Base-by-base conservation (phyloP, 768 basidiomycete species). In the Boletus tomentosulus region DNA sequence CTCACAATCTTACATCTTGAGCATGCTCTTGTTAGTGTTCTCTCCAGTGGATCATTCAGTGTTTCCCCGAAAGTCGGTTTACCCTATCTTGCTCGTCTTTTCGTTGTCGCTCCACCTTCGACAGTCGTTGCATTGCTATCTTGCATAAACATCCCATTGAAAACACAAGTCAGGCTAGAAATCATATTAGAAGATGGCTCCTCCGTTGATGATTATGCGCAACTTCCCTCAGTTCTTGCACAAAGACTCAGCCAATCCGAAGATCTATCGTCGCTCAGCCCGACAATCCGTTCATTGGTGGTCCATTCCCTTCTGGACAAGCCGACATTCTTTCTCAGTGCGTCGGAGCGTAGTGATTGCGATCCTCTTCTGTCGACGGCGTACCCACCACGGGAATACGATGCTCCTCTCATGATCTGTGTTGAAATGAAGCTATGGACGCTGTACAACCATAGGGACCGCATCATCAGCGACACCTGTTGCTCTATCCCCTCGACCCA, bases 1-100 rank as follows among this genome's bases (percentile, higher is more conserved):
- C 11, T 19, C 19, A 19, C 19, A 19, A 19, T 19, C 19, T 65
- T 77, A 2, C 62, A 70, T 48, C 61, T 76, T 15, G 60, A 67
- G 13, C 37, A 67, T 49, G 60, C 63, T 11, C 61, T 74, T 5
- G 64, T 69, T 6, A 55, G 24, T 3, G 5, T 34, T 34, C 41
- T 39, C n/a, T 22, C 45, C 3, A 38, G 25, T n/a, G 0, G 10
- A 1, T 4, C 3, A 3, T 39, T 12, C 19, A 2, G 39, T 8
- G 11, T 16, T 31, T 42, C 33, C 25, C 43, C 25, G 27, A 46
- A 38, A 28, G 16, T 45, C 31, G 2, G 43, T 27, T 15, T 58
- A 34, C 28, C 45, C 38, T 3, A 39, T 22, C 38, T 39, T 39
- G 7, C 38, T 22, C 19, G 19, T 16, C 38, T 39, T 9, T 19